Conservation (phyloP, 2,329 filamentous ascomycete species). For the Leptographium flavum region DNA sequence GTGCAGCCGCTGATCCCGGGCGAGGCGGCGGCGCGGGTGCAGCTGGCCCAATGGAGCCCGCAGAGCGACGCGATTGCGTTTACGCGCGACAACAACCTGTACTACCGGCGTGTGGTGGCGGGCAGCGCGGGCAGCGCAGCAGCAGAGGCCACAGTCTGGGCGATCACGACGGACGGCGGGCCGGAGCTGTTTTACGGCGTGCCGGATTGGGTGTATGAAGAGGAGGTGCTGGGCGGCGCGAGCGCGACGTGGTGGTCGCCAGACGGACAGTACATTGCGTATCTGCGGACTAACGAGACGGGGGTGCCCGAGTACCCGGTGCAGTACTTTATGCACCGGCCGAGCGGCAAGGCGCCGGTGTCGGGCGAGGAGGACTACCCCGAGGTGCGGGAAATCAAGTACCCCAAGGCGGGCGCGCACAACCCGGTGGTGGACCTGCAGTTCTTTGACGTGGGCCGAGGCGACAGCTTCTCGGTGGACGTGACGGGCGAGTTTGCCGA, state of each 20-base stretch:
- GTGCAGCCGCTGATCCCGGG: conserved; percentile 64
- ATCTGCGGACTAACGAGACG: conserved; percentile 87
- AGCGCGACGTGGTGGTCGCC: conserved; percentile 92
- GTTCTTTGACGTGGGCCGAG: conserved; percentile 73
- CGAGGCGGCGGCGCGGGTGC: conserved; percentile 50
- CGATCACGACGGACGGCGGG: conserved; percentile 75
- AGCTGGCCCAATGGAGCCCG: conserved; percentile 84
- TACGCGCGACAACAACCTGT: conserved; percentile 82
- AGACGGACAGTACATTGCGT: conserved; percentile 80
- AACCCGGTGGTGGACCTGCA: conserved; percentile 81
- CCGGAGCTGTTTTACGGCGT: conserved; percentile 86
- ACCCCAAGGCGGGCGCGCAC: conserved; percentile 86
- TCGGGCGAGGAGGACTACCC: conserved; percentile 77
- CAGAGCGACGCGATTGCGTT: conserved; percentile 79
- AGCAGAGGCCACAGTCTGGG: conserved; percentile 12
- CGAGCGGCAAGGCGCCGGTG: conserved; percentile 55
- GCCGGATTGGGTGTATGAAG: conserved; percentile 93
- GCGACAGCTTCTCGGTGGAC: conserved; percentile 66
- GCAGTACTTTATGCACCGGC: conserved; percentile 81
- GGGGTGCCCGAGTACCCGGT: conserved; percentile 82
- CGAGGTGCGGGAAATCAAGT: conserved; percentile 85
- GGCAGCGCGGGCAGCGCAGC: conserved; percentile 17
- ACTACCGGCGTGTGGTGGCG: conserved; percentile 45
- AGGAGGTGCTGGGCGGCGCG: conserved; percentile 65
- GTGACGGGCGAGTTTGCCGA: conserved; percentile 66